phyloP scores from a whole-genome alignment of 371 early-diverging fungal genomes.

The Haplosporangium sp. region DNA sequence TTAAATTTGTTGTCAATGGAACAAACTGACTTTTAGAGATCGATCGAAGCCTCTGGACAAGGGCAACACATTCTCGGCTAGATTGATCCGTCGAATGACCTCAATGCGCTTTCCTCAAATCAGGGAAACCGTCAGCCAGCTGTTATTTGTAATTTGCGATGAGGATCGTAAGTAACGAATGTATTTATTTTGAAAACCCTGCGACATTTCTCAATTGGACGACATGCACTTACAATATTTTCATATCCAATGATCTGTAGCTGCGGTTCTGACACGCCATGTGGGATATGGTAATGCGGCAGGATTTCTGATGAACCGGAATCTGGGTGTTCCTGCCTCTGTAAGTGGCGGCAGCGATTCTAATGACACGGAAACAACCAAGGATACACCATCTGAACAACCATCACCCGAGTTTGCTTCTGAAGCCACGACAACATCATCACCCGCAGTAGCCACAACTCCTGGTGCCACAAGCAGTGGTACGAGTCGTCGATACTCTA shows the following conservation, averaged over 20 bases:
- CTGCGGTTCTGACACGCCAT: conserved; percentile 74
- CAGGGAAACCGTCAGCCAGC: conserved; percentile 75
- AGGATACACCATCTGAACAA: conserved; percentile 3
- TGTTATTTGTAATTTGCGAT: conserved; percentile 80
- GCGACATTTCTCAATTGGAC: too few relatives aligned
- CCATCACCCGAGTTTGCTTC: conserved; percentile 5
- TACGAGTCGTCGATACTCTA: conserved; percentile 10
- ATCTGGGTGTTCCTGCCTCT: conserved; percentile 61
- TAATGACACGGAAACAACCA: conserved; percentile 10
- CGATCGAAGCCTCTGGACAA: conserved; percentile 79
- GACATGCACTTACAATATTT: neutral
- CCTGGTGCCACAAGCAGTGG: neutral
- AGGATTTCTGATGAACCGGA: conserved; percentile 83
- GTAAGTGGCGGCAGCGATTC: conserved; percentile 18
- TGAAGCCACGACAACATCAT: conserved; percentile 1
- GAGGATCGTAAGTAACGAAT: conserved; percentile 72
- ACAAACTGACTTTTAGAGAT: conserved; percentile 62
- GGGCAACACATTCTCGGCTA: conserved; percentile 70
- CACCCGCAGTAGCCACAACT: neutral
- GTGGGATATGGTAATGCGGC: conserved; percentile 95
- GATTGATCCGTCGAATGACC: conserved; percentile 82
- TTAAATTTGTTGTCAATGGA: neutral
- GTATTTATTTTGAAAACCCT: neutral
- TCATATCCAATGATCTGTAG: conserved; percentile 53
- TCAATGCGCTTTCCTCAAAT: conserved; percentile 72